phyloP scores from a whole-genome alignment of 148 eudicot species.

The Linanthus parryae region DNA sequence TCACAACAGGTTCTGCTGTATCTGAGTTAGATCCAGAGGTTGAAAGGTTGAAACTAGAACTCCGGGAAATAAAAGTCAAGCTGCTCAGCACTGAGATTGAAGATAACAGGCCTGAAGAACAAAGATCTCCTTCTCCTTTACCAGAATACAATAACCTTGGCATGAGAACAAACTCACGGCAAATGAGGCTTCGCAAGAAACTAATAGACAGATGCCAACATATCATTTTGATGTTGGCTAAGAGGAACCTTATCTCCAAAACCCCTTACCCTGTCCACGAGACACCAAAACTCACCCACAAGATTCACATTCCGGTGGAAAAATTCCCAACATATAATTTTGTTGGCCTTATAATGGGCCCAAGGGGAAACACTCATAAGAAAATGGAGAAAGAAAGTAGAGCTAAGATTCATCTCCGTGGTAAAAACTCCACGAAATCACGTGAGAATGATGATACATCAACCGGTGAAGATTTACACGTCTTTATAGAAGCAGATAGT shows the following conservation, averaged over 20 bases:
- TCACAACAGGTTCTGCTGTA: slow-evolving; percentile 2
- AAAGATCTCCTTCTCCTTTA: too few relatives aligned
- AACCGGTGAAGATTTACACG: slow-evolving; percentile 35
- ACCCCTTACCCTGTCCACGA: slow-evolving; percentile 9
- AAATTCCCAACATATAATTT: slow-evolving; percentile 33
- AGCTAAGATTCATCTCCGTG: slow-evolving; percentile 28
- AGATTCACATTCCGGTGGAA: slow-evolving; percentile 28
- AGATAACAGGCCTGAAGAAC: too few relatives aligned
- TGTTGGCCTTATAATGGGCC: slow-evolving; percentile 35
- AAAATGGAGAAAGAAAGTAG: slow-evolving; percentile 35
- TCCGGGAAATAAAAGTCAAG: slow-evolving; percentile 15
- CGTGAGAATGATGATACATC: slow-evolving; percentile 1
- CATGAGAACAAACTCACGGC: slow-evolving; percentile 11
- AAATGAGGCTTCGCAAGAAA: slow-evolving; percentile 11
- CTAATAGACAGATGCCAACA: slow-evolving; percentile 10
- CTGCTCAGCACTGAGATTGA: slow-evolving; percentile 14
- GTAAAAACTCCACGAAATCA: slow-evolving; percentile 17
- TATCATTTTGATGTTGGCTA: slow-evolving; percentile 17
- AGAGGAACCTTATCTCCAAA: slow-evolving; percentile 15
- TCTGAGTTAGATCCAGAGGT: slow-evolving; percentile 14
- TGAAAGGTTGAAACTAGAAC: slow-evolving; percentile 13
- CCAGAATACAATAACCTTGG: too few relatives aligned
- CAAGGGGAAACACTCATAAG: slow-evolving; percentile 40
- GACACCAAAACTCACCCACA: slow-evolving; percentile 16
- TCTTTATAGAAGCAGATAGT: slow-evolving; percentile 27